Conservation (phyloP, 2,329 filamentous ascomycete species). For the Pseudogymnoascus pannorum region DNA sequence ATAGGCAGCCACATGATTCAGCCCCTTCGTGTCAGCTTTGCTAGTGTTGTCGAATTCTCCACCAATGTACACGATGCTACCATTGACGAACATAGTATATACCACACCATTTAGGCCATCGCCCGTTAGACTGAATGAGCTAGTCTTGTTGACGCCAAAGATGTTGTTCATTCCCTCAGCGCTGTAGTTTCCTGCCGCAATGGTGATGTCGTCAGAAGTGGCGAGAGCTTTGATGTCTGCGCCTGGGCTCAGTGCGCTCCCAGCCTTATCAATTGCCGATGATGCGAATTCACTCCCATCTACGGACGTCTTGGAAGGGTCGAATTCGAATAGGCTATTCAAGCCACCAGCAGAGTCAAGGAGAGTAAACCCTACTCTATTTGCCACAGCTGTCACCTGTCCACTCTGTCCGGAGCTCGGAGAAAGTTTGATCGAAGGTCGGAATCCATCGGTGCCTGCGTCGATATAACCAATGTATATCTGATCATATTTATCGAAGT, state of each 20-base stretch:
- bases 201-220: conserved; percentile 57
- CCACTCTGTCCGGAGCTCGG: conserved; percentile 57
- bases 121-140: conserved; percentile 53
- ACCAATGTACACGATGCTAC: conserved; percentile 65
- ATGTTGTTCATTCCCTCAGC: conserved; percentile 64
- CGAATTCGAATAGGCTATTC: conserved; percentile 86
- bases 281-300: conserved; percentile 56
- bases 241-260: conserved; percentile 56
- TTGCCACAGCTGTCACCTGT: conserved; percentile 76
- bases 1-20: conserved; percentile 73
- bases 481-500: conserved; percentile 93
- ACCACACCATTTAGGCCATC: conserved; percentile 77
- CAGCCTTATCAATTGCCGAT: conserved; percentile 71
- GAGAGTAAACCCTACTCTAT: conserved; percentile 71
- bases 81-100: conserved; percentile 60
- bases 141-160: conserved; percentile 60
- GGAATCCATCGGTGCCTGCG: conserved; percentile 63
- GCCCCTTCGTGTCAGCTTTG: conserved; percentile 50
- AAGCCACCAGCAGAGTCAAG: conserved; percentile 69
- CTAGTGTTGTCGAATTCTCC: conserved; percentile 75
- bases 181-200: conserved; percentile 79
- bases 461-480: conserved; percentile 84
- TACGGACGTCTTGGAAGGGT: conserved; percentile 55
- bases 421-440: conserved; percentile 70
- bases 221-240: conserved; percentile 67